Evolutionary conservation across 2,329 filamentous ascomycete species (phyloP), one percentile per base, ranked within the genome.

Genomic region (Pochonia chlamydosporia): DNA sequence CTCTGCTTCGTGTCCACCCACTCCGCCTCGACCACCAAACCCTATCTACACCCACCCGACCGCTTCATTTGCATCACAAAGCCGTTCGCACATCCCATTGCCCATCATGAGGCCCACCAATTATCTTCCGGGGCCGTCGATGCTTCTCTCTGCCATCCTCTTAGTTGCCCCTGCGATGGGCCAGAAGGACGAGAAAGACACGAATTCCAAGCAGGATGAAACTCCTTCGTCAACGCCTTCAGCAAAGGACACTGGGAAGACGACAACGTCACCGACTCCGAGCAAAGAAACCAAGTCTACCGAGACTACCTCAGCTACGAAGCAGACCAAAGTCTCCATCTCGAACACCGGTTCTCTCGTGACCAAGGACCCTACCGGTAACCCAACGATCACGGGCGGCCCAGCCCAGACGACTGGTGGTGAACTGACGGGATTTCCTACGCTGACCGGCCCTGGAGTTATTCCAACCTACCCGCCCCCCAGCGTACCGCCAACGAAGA

Each of bases 401-500:
- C 41, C 52, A 3, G 18, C 44, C 6, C 30, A 55, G 6, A 54
- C 53, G 5, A 53, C 51, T 20, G 56, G 54, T 10, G 54, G 51
- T 21, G 55, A 54, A 20, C 50, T 61, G 21, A 67, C 61, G 21
- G 61, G 56, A 41, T 59, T 74, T 40, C 73, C 74, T 2, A 70
- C 69, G 2, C 61, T 76, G 52, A 69, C 72, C 25, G 61, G 60
- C 43, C 52, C 62, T 43, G 64, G 59, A 13, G 52, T 59, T 4
- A 64, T 74, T 44, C 71, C 71, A 54, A 79, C 80, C 20, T 87
- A 86, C 54, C 87, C 91, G 5, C 70, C 86, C 1, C 75, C 89
- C 4, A 78, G 82, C 23, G 84, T 97, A 3, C 93, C 93, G 7
- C 87, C 90, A 23, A 96, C 88, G 3, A 76, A 79, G 33, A 81